Conservation (phyloP, 768 basidiomycete genomes). For the Boletus rufocinnamomeus region DNA sequence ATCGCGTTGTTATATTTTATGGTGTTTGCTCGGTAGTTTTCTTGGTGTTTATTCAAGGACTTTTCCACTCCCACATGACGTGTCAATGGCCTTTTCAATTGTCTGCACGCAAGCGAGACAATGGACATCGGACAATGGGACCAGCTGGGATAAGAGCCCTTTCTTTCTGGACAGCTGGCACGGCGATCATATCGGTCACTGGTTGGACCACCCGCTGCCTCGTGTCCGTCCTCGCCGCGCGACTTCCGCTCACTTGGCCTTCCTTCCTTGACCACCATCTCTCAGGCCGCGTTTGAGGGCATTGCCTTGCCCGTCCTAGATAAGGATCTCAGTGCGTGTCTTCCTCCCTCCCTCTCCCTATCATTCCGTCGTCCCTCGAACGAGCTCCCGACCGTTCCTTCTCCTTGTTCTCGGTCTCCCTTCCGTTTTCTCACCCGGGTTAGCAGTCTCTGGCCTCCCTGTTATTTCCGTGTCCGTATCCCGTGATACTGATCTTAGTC, state of each 20-base stretch:
- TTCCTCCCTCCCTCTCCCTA: not conserved
- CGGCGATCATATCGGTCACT: slow-evolving; percentile 7
- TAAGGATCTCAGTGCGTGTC: slow-evolving; percentile 16
- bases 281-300: slow-evolving; percentile 1
- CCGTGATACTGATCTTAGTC: slow-evolving; percentile 12
- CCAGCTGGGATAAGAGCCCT: too few species aligned
- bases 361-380: not conserved
- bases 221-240: slow-evolving; percentile 21
- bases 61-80: not conserved
- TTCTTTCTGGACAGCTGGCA: not conserved
- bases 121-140: not conserved
- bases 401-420: not conserved
- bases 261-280: slow-evolving; percentile 3
- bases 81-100: not conserved
- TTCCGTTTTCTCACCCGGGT: not conserved
- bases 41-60: slow-evolving; percentile 10
- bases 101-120: not conserved
- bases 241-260: slow-evolving; percentile 4
- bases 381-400: not conserved
- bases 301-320: slow-evolving; percentile 7
- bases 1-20: slow-evolving; percentile 18
- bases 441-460: not conserved
- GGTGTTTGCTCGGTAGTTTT: slow-evolving; percentile 1
- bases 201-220: slow-evolving; percentile 12
- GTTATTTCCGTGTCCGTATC: slow-evolving; percentile 12